Base-by-base conservation (phyloP, 1,139 yeast genomes). In the Candida tetrigidarum region DNA sequence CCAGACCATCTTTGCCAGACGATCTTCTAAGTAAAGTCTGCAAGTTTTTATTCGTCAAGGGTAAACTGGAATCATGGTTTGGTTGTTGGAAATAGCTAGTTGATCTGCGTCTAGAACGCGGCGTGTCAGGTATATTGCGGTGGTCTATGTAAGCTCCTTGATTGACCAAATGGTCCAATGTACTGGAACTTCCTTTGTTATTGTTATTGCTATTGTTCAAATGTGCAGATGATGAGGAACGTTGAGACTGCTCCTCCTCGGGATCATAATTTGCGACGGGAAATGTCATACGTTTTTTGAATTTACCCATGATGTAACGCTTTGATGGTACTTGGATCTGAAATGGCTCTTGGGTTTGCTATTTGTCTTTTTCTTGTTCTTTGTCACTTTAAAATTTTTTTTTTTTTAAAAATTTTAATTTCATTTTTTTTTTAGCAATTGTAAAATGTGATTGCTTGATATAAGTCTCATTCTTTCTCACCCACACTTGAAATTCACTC, bases 1-100 rank as follows among this genome's bases (percentile, higher is more conserved):
- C 48, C 2, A 56, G 46, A 6, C 45, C 53, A 25, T 41, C 42
- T 25, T 40, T 33, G 19, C 52, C 36, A 9, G 44, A 32, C 2
- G 53, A 45, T 25, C 28, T 47, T 35, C 42, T 39, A 34, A 63
- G 51, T 39, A 69, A 59, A 35, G 56, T 58, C 47, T 66, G 68
- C 22, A 73, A 58, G 50, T 73, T 73, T 34, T 59, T 57, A 53
- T 71, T 68, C 9, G 78, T 73, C 32, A 73, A 57, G 3, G 78
- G 78, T 25, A 66, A 57, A 22, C 44, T 49, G n/a, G 53, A 32
- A 7, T 36, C 30, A 14, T 26, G 25, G 11, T 25, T 7, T 19
- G 30, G 38, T 32, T 4, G 25, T 5, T 33, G 38, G 29, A 33
- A 23, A n/a, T 43, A 36, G 18, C 42, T 42, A 19, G 52, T 53